Evolutionary conservation across 2,329 filamentous ascomycete species (phyloP).

Genomic region (Phyllosticta citriasiana): DNA sequence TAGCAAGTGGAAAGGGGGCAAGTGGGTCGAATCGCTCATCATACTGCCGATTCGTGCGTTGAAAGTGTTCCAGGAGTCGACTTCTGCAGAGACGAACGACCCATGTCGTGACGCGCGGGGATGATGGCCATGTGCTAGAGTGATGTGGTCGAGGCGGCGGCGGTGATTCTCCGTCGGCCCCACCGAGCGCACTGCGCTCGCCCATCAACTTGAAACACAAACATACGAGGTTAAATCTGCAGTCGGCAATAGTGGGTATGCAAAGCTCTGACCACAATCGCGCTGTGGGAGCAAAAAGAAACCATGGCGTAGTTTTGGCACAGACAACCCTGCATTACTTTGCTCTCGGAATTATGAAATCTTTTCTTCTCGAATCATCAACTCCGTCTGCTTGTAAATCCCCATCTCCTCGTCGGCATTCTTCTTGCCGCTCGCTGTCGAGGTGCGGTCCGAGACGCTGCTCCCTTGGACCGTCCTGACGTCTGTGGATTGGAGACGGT

Average conservation of each 20-base stretch:
- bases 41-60: not conserved
- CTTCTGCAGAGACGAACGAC: not conserved
- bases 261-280: not conserved
- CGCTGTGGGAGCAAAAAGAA: not conserved
- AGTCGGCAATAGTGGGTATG: not conserved
- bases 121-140: not conserved
- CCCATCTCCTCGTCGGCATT: conserved; percentile 1
- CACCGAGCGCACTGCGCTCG: not conserved
- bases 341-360: not conserved
- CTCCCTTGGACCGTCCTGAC: not conserved
- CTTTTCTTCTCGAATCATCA: not conserved
- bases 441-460: not conserved
- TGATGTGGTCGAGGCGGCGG: not conserved
- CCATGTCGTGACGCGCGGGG: not conserved
- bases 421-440: not conserved
- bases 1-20: not conserved
- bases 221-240: not conserved
- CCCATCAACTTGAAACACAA: not conserved
- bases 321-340: not conserved
- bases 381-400: not conserved
- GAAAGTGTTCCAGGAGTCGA: not conserved
- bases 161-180: not conserved
- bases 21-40: not conserved
- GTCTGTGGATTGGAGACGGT: not conserved
- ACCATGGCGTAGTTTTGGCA: not conserved